These are phyloP conservation scores for Tetrapyrgos nigripes DNA, from an alignment of 1,284 basidiomycete genomes.

Conservation along the genomic window DNA sequence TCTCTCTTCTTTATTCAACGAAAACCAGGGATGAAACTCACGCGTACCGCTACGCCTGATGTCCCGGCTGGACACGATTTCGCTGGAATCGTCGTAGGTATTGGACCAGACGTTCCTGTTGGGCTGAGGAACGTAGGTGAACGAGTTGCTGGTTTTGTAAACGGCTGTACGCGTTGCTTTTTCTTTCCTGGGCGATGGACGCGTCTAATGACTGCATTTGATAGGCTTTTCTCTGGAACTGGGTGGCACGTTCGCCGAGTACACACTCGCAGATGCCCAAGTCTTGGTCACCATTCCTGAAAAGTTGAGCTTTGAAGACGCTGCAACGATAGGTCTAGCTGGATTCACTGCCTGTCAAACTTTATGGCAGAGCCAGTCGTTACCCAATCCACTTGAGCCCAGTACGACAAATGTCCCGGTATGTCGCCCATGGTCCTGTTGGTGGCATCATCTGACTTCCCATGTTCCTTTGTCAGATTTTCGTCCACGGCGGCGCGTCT, in stretches of 20 bases:
- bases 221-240: constrained; percentile 6
- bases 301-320: constrained; percentile 33
- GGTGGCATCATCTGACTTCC: not conserved
- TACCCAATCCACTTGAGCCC: constrained; percentile 23
- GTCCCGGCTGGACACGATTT: constrained; percentile 15
- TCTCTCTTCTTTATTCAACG: not conserved
- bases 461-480: constrained; percentile 18
- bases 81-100: constrained; percentile 16
- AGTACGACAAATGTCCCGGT: constrained; percentile 21
- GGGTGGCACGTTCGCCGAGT: constrained; percentile 26
- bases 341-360: constrained; percentile 28
- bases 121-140: constrained; percentile 13
- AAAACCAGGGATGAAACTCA: constrained; percentile 20
- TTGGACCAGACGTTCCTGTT: constrained; percentile 16
- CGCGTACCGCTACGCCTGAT: not conserved
- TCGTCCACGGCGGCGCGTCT: constrained; percentile 51
- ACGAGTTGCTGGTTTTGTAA: constrained; percentile 16
- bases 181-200: not conserved
- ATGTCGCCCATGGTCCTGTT: not conserved
- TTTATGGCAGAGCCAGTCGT: constrained; percentile 24
- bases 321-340: constrained; percentile 30
- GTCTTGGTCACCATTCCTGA: constrained; percentile 36
- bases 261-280: constrained; percentile 29
- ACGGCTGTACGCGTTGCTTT: constrained; percentile 3
- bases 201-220: not conserved